Evolutionary conservation across 2,329 filamentous ascomycete species (phyloP).

Genomic region (Phyllosticta paracitricarpa): DNA sequence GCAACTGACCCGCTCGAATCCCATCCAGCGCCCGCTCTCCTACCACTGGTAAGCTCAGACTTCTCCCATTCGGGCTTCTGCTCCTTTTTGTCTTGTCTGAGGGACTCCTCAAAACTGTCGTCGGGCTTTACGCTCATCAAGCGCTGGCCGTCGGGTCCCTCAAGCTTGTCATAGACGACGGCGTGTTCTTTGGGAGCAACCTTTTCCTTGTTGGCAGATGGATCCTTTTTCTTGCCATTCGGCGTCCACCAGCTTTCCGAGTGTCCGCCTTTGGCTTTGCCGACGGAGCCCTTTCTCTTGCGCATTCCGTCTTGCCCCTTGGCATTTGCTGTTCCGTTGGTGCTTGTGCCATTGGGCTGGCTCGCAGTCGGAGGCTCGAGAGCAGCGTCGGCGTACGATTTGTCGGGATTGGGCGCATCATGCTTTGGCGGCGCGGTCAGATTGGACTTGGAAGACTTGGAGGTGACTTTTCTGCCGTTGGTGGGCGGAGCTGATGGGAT

Average conservation of each 20-base stretch:
- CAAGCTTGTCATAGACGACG: conserved; percentile 35
- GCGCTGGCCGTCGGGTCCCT: conserved; percentile 34
- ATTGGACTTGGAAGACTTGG: conserved; percentile 6
- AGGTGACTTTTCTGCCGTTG: background rate
- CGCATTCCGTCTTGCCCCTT: background rate
- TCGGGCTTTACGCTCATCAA: conserved; percentile 36
- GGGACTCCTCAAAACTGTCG: conserved; percentile 27
- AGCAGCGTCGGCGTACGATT: conserved; percentile 31
- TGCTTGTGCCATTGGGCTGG: conserved; percentile 5
- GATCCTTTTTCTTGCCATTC: conserved; percentile 11
- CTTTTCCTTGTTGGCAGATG: background rate
- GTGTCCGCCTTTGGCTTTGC: background rate
- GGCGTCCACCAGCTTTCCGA: conserved; percentile 9
- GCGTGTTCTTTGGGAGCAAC: conserved; percentile 15
- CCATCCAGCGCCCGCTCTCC: conserved; percentile 46
- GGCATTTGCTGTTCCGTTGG: background rate
- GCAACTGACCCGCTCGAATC: conserved; percentile 34
- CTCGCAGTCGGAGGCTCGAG: conserved; percentile 2
- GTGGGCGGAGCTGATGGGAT: background rate
- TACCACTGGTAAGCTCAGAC: conserved; percentile 40
- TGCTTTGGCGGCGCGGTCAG: background rate
- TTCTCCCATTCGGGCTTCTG: conserved; percentile 19
- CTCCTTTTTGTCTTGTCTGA: conserved; percentile 22
- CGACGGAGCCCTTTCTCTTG: background rate
- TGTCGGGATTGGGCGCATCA: conserved; percentile 14